Evolutionary conservation across 192 early-diverging fungal genomes (phyloP), one percentile per base, ranked within the genome.

Genomic region (Mortierella claussenii): DNA sequence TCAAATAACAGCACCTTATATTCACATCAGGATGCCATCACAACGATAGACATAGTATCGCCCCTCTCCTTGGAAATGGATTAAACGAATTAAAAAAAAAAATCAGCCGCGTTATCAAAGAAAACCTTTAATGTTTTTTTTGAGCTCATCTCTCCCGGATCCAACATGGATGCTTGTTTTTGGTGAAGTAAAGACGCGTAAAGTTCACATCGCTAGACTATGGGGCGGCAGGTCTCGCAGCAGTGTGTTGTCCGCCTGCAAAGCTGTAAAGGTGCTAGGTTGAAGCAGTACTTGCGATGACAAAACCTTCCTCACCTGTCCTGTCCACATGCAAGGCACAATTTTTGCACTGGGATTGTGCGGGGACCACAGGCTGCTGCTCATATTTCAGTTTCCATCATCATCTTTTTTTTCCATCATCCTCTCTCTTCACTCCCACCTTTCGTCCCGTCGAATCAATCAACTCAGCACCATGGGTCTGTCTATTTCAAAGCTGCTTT

Each of bases 401-500:
- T 65, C 61, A 45, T 65, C 53, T 68, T 40, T 56, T 60, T 36
- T 28, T 51, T 54, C 31, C 34, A 30, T 66, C 62, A 54, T 65
- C 51, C 31, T 46, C 67, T 45, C 52, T 48, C 51, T n/a, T 37
- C 15, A 37, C 27, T 17, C 52, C 34, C 55, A 47, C 55, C 33
- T 2, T 36, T 50, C 42, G 45, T 65, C 52, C 42, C 46, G 23
- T 45, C 57, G 23, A 44, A 34, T 51, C 56, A 50, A 40, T 31
- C 45, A 55, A 31, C 37, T 40, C 43, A 45, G 30, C 65, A 58
- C 83, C 69, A 79, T 98, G 97, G 97, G 97, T 83, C 71, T 97
- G 31, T 87, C 82, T 32, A 86, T 97, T 71, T 96, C 94, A 51
- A 89, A 89, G 79, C 76, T 96, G 55, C 89, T 97, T 68, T 62